Base-by-base conservation (phyloP, 2,329 filamentous ascomycete species). In the Sclerotinia borealis region DNA sequence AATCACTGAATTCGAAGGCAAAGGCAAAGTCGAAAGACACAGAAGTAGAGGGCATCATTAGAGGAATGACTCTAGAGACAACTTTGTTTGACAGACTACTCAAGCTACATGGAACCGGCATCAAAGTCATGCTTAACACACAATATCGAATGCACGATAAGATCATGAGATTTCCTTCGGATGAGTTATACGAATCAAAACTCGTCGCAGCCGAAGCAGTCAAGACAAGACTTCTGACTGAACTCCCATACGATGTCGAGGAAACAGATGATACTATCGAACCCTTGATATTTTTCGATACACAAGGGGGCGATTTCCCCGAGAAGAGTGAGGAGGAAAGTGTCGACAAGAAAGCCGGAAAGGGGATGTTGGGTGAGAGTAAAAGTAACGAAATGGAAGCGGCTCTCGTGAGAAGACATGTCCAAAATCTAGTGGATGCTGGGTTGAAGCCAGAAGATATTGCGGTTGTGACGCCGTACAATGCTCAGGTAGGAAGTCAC, bases 81-180 rank as follows among this genome's bases (percentile, higher is more conserved):
- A 98, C 95, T 0, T 81, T 99, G 36, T 99, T 99, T 75, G 93
- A 98, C 75, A 85, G 95, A 34, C 81, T 99, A 48, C 81, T 99
- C 50, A 81, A 83, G 6, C 79, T 97, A 19, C 91, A 99, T 73
- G 95, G 95, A 0, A 78, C 86, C 1, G 80, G 80, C 5, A 92
- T 99, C 78, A 98, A 98, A 79, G 83, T 90, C 59, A 96, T 98
- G 91, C 84, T 99, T 29, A 98, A 92, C 4, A 96, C 90, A 5
- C 95, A 99, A 77, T 99, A 99, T 76, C 92, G 95, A 43, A 99
- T 99, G 95, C 92, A 99, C 74, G 89, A 96, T 72, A 86, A 82
- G 61, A 98, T 99, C 71, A 98, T 98, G 93, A 83, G 86, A 8
- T 99, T 97, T 72, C 93, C 95, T 0, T 97, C 93, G 0, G 84